Evolutionary conservation across 169 alveolate species (phyloP).

Genomic region (Plasmodium malariae): DNA sequence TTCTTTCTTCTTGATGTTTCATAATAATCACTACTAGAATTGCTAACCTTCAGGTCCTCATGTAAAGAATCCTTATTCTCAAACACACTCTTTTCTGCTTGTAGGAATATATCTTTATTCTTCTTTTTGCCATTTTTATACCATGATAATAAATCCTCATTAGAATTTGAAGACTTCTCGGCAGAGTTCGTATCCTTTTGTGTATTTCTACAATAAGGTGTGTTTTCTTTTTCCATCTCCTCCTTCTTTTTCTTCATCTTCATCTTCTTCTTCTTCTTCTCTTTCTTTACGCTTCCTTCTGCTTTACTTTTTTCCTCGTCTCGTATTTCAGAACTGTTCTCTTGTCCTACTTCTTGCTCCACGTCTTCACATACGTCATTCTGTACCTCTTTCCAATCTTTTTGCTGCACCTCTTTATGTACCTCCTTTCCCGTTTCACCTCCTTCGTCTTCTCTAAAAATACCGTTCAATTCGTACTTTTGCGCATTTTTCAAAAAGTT

Average conservation of each 20-base stretch:
- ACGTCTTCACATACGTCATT: not conserved
- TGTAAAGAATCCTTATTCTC: not conserved
- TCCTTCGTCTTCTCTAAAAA: constrained; percentile 26
- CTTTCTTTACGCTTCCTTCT: not conserved
- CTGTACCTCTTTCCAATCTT: not conserved
- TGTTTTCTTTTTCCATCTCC: not conserved
- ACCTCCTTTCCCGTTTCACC: not conserved
- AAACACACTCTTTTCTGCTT: not conserved
- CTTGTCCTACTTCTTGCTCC: not conserved
- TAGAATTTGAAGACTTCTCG: not conserved
- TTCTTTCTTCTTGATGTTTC: constrained; percentile 21
- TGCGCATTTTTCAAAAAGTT: constrained; percentile 49
- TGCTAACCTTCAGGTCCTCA: not conserved
- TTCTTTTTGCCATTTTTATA: constrained; percentile 22
- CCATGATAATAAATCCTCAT: constrained; percentile 32
- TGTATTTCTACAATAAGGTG: not conserved
- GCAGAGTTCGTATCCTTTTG: not conserved
- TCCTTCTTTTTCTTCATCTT: constrained; percentile 13
- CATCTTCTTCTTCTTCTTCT: not conserved
- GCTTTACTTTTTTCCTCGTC: not conserved
- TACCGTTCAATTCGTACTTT: not conserved
- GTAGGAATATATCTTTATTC: not conserved
- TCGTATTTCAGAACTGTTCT: not conserved
- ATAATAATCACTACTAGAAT: constrained; percentile 20
- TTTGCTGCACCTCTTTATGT: not conserved